Conservation (phyloP, 2,329 filamentous ascomycete species). For the Aspergillus fumigatus region DNA sequence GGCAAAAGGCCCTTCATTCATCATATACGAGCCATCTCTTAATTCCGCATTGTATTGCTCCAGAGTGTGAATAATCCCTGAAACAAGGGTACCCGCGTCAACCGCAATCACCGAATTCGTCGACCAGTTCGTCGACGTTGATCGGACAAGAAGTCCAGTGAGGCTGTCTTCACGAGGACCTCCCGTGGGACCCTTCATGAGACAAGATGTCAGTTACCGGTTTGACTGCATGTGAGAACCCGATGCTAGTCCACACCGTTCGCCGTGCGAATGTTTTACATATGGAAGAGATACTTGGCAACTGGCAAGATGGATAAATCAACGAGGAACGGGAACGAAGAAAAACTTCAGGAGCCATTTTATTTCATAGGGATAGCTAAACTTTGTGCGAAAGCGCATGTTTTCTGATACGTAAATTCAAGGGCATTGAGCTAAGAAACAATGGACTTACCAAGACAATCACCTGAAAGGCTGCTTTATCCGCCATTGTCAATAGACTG, state of each 20-base stretch:
- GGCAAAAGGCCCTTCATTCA: conserved; percentile 67
- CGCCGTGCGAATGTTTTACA: background rate
- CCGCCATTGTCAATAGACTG: conserved; percentile 21
- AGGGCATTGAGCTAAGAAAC: conserved; percentile 7
- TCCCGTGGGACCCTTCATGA: conserved; percentile 72
- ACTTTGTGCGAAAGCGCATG: background rate
- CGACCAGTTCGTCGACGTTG: conserved; percentile 71
- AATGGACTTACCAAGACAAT: conserved; percentile 64
- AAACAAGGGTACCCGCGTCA: conserved; percentile 85
- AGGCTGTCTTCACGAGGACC: conserved; percentile 87
- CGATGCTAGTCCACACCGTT: conserved; percentile 4
- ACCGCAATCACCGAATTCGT: conserved; percentile 84
- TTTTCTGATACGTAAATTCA: background rate
- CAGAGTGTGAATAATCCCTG: conserved; percentile 76
- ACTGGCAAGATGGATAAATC: background rate
- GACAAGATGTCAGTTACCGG: conserved; percentile 22
- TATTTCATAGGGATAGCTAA: background rate
- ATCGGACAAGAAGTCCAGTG: conserved; percentile 84
- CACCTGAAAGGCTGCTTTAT: conserved; percentile 59
- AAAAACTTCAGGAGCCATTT: background rate
- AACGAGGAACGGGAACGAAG: background rate
- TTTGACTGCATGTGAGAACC: conserved; percentile 13
- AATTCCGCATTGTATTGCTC: conserved; percentile 38
- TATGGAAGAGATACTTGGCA: background rate
- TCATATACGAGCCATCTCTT: conserved; percentile 22